Evolutionary conservation across 2,329 filamentous ascomycete genomes (phyloP), one percentile per base, ranked within the genome.

Genomic region (Alternaria triticina): DNA sequence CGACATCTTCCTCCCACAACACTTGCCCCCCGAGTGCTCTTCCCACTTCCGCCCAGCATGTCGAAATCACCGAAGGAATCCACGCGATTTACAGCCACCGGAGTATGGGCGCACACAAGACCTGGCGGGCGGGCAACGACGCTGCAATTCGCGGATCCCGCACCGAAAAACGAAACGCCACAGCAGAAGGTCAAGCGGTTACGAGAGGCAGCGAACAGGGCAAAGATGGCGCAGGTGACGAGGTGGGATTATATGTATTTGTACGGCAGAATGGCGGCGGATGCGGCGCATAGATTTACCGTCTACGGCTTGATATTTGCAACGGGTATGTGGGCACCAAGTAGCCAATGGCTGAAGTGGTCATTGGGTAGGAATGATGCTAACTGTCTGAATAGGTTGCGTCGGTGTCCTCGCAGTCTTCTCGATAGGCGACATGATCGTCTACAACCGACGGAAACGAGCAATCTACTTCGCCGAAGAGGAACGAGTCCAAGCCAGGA

Each of bases 11-110:
- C 62, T 60, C 52, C 62, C 59, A 49, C 60, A 7, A 62, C 43
- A 46, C 54, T 47, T 61, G 54, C 22, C 40, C 45, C 27, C 44
- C 54, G 47, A 59, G 58, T 27, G 43, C 52, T 36, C 54, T 49
- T 30, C 23, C 59, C 62, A 40, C 23, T 30, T n/a, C 59, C 62
- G 40, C 25, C 44, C 62, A 79, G 23, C 47, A 84, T 84, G 83
- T 86, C 90, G 64, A 90, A 91, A 77, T 92, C 88, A 82, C 89
- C 91, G 78, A 88, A 88, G 73, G 92, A 94, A 79, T 92, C 92
- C 70, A 96, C 92, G 74, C 90, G 91, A 77, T 96, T 92, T 81
- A 92, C 90, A 15, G 83, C 89, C 25, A 91, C 88, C 17, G 88
- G 86, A 64, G 89, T 89, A 36, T 91, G 93, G 81, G 91, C 91